A percentile compares a stretch with the other conserved stretches of the same genome.
Conservation (phyloP, 176 grass and related monocot genomes). For the Tuctoria greenei region DNA sequence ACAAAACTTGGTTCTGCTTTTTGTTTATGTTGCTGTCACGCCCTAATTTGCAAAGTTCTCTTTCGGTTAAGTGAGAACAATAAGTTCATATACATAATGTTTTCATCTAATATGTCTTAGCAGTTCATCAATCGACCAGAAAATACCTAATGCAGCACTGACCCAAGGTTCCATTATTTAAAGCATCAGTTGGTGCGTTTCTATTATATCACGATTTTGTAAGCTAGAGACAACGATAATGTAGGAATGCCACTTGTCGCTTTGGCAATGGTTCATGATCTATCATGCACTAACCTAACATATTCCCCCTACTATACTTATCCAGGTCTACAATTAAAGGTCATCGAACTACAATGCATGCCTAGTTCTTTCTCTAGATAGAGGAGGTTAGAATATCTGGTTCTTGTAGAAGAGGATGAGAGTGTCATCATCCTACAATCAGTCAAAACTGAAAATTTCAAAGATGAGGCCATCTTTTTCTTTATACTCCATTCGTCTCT, state of each 20-base stretch:
- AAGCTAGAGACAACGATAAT: conserved; percentile 37
- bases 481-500: too few relatives aligned
- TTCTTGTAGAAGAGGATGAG: neutral
- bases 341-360: neutral
- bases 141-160: conserved; percentile 44
- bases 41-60: conserved; percentile 33
- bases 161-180: conserved; percentile 31
- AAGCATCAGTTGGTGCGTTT: conserved; percentile 22
- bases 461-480: neutral
- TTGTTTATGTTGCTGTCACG: conserved; percentile 44
- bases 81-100: conserved; percentile 1
- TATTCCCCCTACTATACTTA: conserved; percentile 25
- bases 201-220: conserved; percentile 24
- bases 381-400: neutral
- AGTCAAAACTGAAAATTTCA: neutral
- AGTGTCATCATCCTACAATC: neutral
- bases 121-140: conserved; percentile 46
- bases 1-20: conserved; percentile 38
- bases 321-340: neutral
- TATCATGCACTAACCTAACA: conserved; percentile 29
- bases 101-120: conserved; percentile 34
- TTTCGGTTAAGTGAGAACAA: conserved; percentile 38
- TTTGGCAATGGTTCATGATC: neutral
- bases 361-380: neutral
- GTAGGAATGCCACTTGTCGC: conserved; percentile 30